A percentile compares a stretch with the other conserved stretches of the same genome.
phyloP scores from a whole-genome alignment of 352 stramenopile species.

The Globisporangium takayamanum region DNA sequence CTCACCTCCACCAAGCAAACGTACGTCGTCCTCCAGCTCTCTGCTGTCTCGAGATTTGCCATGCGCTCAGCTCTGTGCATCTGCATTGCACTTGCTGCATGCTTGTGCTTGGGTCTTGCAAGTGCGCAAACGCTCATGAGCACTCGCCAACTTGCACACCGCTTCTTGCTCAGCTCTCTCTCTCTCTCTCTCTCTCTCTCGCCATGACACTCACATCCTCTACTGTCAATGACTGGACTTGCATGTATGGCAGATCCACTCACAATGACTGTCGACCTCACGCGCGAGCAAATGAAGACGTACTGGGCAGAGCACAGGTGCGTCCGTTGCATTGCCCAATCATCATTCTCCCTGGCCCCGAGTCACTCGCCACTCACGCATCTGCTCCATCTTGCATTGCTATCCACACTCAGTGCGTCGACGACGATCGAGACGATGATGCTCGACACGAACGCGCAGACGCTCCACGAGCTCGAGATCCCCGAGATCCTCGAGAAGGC shows the following conservation, averaged over 20 bases:
- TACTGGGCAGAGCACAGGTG: constrained; percentile 76
- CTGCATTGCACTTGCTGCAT: not conserved
- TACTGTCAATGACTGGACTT: not conserved
- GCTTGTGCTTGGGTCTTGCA: not conserved
- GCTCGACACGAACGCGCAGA: constrained; percentile 75
- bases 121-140: too few species aligned
- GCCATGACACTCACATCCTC: not conserved
- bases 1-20: not conserved
- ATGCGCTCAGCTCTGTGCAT: not conserved
- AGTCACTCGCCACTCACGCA: constrained; percentile 4
- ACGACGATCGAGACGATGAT: constrained; percentile 81
- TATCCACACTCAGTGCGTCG: constrained; percentile 2
- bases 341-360: not conserved
- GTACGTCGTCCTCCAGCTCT: not conserved
- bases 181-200: not conserved
- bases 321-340: not conserved
- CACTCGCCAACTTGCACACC: too few species aligned
- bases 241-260: not conserved
- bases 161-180: too few species aligned
- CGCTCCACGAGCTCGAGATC: constrained; percentile 66
- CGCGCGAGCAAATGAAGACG: constrained; percentile 66
- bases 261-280: constrained; percentile 50
- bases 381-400: not conserved
- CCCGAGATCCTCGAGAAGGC: constrained; percentile 73
- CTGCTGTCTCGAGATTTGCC: not conserved